These are phyloP conservation scores for Scenedesmus sp. DNA, from an alignment of 163 green algal genomes.

Conservation along the genomic window DNA sequence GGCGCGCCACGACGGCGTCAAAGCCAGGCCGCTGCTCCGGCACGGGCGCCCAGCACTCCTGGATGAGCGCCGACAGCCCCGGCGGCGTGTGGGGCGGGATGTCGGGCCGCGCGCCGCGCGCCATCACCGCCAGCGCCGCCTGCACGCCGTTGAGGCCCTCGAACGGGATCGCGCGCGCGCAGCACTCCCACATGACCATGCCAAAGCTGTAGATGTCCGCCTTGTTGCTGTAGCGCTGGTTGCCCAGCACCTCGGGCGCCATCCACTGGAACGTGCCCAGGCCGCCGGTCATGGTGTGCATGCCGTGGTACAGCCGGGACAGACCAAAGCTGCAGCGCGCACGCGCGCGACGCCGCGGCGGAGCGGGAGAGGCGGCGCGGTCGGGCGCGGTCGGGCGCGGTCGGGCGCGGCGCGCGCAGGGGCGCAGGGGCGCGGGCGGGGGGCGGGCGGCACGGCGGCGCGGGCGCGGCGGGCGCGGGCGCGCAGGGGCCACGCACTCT, in stretches of 20 bases:
- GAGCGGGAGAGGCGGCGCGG: too few species aligned
- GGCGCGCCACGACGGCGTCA: conserved; percentile 41
- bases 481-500: too few species aligned
- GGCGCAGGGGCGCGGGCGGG: too few species aligned
- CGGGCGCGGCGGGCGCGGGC: too few species aligned
- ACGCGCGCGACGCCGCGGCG: too few species aligned
- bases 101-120: conserved; percentile 57
- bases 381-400: too few species aligned
- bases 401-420: too few species aligned
- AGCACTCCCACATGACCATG: conserved; percentile 75
- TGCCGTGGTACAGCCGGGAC: conserved; percentile 50
- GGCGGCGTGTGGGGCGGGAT: conserved; percentile 59
- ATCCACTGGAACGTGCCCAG: conserved; percentile 66
- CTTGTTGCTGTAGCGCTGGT: conserved; percentile 72
- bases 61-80: conserved; percentile 59
- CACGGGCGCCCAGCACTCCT: conserved; percentile 65
- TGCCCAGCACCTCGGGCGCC: conserved; percentile 73
- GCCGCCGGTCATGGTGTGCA: conserved; percentile 46
- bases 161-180: conserved; percentile 59
- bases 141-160: conserved; percentile 51
- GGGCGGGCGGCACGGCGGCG: too few species aligned
- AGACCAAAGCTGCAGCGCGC: too few species aligned
- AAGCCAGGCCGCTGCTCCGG: conserved; percentile 70
- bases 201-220: conserved; percentile 72
- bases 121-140: conserved; percentile 55